Evolutionary conservation across 371 early-diverging fungal species (phyloP), one percentile per base, ranked within the genome.

Genomic region (Actinomortierella wolfii): DNA sequence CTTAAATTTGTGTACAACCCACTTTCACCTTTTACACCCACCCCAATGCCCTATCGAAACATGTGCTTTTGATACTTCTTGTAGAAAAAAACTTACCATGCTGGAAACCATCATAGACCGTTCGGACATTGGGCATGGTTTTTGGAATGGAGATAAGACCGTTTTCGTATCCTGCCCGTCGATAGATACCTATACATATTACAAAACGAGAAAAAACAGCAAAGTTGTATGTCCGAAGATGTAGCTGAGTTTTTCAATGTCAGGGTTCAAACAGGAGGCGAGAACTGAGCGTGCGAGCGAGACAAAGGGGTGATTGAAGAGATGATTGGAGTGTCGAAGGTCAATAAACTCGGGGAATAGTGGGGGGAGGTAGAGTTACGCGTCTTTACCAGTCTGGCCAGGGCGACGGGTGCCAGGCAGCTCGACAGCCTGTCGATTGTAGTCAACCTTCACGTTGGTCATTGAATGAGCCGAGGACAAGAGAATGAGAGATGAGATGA

Each of bases 31-130:
- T n/a, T n/a, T n/a, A n/a, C n/a, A n/a, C n/a, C n/a, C n/a, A n/a
- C n/a, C n/a, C n/a, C n/a, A n/a, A n/a, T n/a, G n/a, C n/a, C n/a
- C n/a, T n/a, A n/a, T n/a, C n/a, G n/a, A n/a, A n/a, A n/a, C n/a
- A 45, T 15, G 18, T 14, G 21, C 18, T 29, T 39, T 18, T 43
- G 26, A 14, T 5, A 23, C 28, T 55, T 55, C 13, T 6, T 54
- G 29, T 21, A 14, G 41, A 8, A 8, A 46, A 20, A 11, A 13
- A 8, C 9, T 46, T 44, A 74, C 76, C 68, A 48, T 76, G 59
- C 40, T 76, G 66, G 39, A 76, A 76, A 20, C 59, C 65, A n/a
- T 76, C 70, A 29, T 76, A 76, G 47, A 76, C 48, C 24, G 76
- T 76, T 46, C 41, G 60, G 61, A 76, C 57, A 43, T 76, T 55